Conservation (phyloP, 2,329 filamentous ascomycete species). For the Scedosporium dehoogii region DNA sequence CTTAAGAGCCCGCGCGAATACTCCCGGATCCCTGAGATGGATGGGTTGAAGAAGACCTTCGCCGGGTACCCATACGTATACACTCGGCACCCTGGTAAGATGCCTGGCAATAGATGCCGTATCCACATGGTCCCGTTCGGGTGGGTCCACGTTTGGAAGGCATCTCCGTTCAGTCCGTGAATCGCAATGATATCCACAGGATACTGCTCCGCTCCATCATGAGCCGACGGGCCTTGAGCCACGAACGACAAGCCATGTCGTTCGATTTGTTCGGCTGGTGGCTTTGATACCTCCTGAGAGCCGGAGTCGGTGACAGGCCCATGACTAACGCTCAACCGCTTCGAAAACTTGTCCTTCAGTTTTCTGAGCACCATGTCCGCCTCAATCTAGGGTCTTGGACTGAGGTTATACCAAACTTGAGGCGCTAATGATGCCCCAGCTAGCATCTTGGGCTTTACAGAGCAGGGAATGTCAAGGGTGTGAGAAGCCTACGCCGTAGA, state of each 20-base stretch:
- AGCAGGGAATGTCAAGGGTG: no score
- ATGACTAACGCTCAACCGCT: background rate
- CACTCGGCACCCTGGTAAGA: slow-evolving; percentile 14
- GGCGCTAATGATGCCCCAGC: no score
- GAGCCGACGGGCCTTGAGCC: background rate
- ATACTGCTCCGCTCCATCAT: background rate
- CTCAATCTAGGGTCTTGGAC: no score
- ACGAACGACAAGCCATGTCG: background rate
- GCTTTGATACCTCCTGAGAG: background rate
- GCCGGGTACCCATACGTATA: slow-evolving; percentile 16
- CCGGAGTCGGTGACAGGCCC: background rate
- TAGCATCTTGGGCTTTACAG: no score
- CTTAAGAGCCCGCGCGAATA: slow-evolving; percentile 11
- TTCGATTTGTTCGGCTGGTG: background rate
- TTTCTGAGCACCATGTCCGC: background rate
- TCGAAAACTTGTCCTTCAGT: background rate
- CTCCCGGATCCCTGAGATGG: slow-evolving; percentile 10
- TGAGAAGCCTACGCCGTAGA: no score
- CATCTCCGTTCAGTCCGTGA: slow-evolving; percentile 15
- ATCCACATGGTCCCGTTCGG: slow-evolving; percentile 12
- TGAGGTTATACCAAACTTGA: no score
- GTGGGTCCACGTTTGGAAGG: slow-evolving; percentile 13
- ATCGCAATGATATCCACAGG: slow-evolving; percentile 13
- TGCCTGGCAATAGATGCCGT: slow-evolving; percentile 13
- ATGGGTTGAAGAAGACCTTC: slow-evolving; percentile 9